Conservation (phyloP, 805 yeast genomes). For the Starmerella bombi region DNA sequence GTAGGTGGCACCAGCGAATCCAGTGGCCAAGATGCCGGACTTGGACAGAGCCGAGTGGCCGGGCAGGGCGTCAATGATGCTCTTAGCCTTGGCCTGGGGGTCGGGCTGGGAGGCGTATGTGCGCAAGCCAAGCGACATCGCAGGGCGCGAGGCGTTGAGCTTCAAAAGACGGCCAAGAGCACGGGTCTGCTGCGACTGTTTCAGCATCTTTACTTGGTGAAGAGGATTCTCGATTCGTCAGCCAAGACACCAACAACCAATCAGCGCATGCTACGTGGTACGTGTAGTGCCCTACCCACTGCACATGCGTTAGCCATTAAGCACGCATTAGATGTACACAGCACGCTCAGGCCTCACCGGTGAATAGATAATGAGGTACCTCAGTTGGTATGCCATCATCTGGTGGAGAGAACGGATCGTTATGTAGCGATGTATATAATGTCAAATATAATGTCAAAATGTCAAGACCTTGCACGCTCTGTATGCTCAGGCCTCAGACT, state of each 20-base stretch:
- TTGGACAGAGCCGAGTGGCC: conserved; percentile 78
- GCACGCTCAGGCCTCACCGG: background rate
- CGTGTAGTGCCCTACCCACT: too few species aligned
- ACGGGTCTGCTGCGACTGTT: conserved; percentile 15
- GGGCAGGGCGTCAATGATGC: conserved; percentile 85
- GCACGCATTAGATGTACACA: background rate
- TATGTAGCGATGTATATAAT: too few species aligned
- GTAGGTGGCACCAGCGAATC: conserved; percentile 86
- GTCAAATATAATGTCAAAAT: too few species aligned
- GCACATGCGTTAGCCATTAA: background rate
- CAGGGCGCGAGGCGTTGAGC: conserved; percentile 5
- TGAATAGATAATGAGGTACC: background rate
- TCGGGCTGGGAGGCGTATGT: conserved; percentile 35
- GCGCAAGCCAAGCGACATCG: conserved; percentile 14
- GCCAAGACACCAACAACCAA: conserved; percentile 2
- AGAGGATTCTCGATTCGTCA: conserved; percentile 1
- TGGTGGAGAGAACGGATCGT: too few species aligned
- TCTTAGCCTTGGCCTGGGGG: conserved; percentile 41
- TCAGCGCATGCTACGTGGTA: too few species aligned
- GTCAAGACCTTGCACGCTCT: too few species aligned
- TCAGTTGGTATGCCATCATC: too few species aligned
- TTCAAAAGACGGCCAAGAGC: conserved; percentile 12
- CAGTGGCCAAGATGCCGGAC: conserved; percentile 90
- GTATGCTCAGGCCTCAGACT: too few species aligned
- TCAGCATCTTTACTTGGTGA: conserved; percentile 11